These are phyloP conservation scores for Cladophialophora chaetospira DNA, from an alignment of 2,329 filamentous ascomycete genomes.

Conservation along the genomic window DNA sequence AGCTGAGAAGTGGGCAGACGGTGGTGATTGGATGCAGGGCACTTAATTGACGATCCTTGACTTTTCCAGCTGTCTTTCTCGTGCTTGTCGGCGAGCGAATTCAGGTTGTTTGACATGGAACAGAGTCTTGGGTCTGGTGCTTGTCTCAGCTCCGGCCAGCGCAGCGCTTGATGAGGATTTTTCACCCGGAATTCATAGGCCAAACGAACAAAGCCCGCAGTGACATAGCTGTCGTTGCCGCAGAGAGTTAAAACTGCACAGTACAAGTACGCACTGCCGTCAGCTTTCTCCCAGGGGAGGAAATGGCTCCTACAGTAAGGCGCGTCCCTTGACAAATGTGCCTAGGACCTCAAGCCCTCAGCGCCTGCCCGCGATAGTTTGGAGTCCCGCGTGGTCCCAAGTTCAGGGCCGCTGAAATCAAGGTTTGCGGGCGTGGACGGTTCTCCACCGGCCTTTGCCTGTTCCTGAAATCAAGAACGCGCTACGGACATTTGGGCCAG, in stretches of 20 bases:
- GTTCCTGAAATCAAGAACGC: conserved; percentile 14
- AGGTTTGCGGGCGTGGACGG: background rate
- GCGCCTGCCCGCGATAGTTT: too few relatives aligned
- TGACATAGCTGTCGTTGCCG: too few relatives aligned
- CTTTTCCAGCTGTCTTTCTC: background rate
- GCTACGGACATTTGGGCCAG: conserved; percentile 11
- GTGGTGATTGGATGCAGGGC: conserved; percentile 23
- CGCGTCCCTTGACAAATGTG: too few relatives aligned
- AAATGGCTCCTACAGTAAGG: too few relatives aligned
- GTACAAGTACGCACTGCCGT: too few relatives aligned
- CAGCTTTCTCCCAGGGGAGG: too few relatives aligned
- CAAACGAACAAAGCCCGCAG: background rate
- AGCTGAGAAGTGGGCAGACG: conserved; percentile 8
- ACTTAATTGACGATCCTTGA: background rate
- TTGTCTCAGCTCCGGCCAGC: background rate
- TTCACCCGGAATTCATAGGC: too few relatives aligned
- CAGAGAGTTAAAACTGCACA: too few relatives aligned
- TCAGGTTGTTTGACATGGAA: background rate
- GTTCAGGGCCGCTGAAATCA: background rate
- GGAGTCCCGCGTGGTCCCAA: background rate
- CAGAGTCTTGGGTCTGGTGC: background rate
- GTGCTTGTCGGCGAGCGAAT: background rate
- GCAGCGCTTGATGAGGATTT: background rate
- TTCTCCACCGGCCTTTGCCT: conserved; percentile 12
- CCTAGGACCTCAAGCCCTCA: too few relatives aligned